Evolutionary conservation across 148 eudicot genomes (phyloP).

Genomic region (Arctostaphylos glauca): DNA sequence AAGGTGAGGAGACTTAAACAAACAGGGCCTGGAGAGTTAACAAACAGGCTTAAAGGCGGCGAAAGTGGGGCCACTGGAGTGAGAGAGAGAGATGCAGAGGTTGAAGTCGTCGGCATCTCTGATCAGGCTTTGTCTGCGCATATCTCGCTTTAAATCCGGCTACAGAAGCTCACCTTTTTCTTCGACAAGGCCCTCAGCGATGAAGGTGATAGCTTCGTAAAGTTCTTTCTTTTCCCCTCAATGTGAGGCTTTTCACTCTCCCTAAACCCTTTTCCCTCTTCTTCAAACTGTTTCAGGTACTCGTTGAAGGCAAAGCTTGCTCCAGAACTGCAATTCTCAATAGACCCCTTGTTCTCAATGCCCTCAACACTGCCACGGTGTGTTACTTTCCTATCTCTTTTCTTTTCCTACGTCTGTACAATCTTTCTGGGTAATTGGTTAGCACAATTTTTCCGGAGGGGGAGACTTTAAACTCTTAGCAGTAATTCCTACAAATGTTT

Average conservation of each 20-base stretch:
- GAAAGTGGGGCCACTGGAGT: no score
- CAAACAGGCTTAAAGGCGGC: no score
- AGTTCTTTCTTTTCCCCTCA: not conserved
- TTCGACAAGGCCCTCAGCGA: slow-evolving; percentile 17
- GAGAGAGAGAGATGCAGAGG: slow-evolving; percentile 32
- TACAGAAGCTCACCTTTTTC: slow-evolving; percentile 15
- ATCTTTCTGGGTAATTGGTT: not conserved
- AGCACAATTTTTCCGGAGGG: not conserved
- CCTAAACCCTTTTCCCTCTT: not conserved
- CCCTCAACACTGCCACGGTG: slow-evolving; percentile 60
- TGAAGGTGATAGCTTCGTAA: slow-evolving; percentile 27
- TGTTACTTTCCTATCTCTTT: not conserved
- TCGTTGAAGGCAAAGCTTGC: slow-evolving; percentile 59
- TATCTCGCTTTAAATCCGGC: not conserved
- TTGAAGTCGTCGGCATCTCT: slow-evolving; percentile 24
- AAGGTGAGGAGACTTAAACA: no score
- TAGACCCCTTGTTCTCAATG: slow-evolving; percentile 61
- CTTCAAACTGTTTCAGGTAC: slow-evolving; percentile 32
- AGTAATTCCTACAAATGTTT: not conserved
- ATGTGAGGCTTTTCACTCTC: not conserved
- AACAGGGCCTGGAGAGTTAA: no score
- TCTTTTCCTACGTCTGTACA: not conserved
- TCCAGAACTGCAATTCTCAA: slow-evolving; percentile 74
- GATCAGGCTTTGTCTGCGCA: slow-evolving; percentile 20
- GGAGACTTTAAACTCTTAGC: not conserved